These are phyloP conservation scores for Clohesyomyces aquaticus DNA, from an alignment of 495 filamentous ascomycete genomes.

Conservation along the genomic window DNA sequence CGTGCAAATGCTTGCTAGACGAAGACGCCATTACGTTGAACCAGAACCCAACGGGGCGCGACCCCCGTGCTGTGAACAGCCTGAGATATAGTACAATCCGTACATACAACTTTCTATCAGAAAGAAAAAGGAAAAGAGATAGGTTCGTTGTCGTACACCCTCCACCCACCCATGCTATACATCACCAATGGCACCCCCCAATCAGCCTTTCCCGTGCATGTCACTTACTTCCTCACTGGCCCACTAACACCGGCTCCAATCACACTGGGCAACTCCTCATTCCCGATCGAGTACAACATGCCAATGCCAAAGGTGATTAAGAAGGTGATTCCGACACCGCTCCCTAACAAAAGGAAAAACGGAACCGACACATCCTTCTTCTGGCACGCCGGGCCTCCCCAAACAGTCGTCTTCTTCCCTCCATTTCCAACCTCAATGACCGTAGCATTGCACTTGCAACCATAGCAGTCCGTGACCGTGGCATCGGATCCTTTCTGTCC, in stretches of 20 bases:
- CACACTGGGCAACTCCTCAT: constrained; percentile 49
- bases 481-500: constrained; percentile 16
- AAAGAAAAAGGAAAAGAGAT: constrained; percentile 14
- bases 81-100: constrained; percentile 12
- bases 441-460: constrained; percentile 68
- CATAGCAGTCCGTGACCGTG: constrained; percentile 63
- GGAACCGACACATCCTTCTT: constrained; percentile 86
- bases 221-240: constrained; percentile 37
- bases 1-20: no score
- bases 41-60: neutral
- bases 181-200: constrained; percentile 1
- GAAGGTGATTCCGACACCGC: constrained; percentile 66
- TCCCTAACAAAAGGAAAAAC: constrained; percentile 81
- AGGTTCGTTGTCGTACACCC: constrained; percentile 35
- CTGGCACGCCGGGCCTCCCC: constrained; percentile 86
- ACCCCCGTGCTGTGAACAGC: neutral
- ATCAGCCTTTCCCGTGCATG: neutral
- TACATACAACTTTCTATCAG: constrained; percentile 1
- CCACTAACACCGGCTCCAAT: constrained; percentile 45
- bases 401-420: constrained; percentile 58
- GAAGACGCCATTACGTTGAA: neutral
- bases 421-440: constrained; percentile 52
- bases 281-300: constrained; percentile 76
- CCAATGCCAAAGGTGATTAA: constrained; percentile 69
- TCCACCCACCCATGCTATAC: no score